Evolutionary conservation across 345 rosid species (phyloP).

Genomic region (Syzygium aqueum): DNA sequence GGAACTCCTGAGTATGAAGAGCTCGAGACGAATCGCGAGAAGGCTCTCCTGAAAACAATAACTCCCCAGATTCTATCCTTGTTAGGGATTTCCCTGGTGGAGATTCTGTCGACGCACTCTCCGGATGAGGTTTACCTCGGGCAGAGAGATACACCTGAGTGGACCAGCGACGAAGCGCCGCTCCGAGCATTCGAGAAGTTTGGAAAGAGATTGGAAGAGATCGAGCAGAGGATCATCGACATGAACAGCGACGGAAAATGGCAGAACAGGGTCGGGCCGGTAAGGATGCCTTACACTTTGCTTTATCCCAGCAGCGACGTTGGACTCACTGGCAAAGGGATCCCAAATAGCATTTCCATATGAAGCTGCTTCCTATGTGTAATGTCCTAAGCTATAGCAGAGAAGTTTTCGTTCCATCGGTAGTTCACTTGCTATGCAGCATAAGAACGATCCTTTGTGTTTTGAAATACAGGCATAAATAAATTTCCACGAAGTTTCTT

Average conservation of each 20-base stretch:
- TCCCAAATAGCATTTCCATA: slow-evolving; percentile 59
- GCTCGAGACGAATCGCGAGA: slow-evolving; percentile 34
- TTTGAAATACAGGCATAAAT: not conserved
- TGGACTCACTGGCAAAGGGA: slow-evolving; percentile 48
- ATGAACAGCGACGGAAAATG: slow-evolving; percentile 22
- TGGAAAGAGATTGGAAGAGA: slow-evolving; percentile 28
- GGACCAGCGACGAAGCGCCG: slow-evolving; percentile 41
- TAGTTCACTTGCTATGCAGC: not conserved
- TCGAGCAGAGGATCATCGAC: slow-evolving; percentile 28
- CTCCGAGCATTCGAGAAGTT: slow-evolving; percentile 36
- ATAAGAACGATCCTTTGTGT: not conserved
- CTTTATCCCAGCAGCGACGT: slow-evolving; percentile 38
- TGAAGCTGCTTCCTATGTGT: slow-evolving; percentile 1
- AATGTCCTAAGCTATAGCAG: not conserved
- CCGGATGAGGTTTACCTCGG: slow-evolving; percentile 59
- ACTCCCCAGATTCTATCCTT: slow-evolving; percentile 39
- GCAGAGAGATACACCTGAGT: slow-evolving; percentile 35
- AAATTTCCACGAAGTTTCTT: not conserved
- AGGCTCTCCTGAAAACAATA: slow-evolving; percentile 38
- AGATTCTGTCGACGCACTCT: slow-evolving; percentile 52
- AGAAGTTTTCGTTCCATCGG: not conserved
- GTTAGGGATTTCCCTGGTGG: slow-evolving; percentile 36
- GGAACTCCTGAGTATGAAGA: slow-evolving; percentile 46
- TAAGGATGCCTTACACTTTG: slow-evolving; percentile 40
- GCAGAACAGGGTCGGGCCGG: slow-evolving; percentile 51